A percentile compares a stretch with the other conserved stretches of the same genome.
phyloP scores from a whole-genome alignment of 306 rosid genomes.

The Nissolia schottii region DNA sequence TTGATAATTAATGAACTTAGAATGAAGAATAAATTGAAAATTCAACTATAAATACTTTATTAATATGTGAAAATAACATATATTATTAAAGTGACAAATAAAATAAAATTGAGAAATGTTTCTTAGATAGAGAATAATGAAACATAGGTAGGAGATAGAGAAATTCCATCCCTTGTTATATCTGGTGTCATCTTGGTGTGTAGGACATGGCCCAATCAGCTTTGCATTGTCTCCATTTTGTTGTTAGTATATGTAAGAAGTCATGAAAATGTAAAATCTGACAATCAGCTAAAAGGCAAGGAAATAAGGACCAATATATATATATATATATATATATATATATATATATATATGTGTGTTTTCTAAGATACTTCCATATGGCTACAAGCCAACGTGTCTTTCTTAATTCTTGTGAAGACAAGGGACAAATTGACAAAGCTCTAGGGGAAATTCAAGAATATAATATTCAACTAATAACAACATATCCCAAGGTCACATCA shows the following conservation, averaged over 20 bases:
- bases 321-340: too few species aligned
- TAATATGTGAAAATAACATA: too few species aligned
- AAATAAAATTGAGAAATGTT: too few species aligned
- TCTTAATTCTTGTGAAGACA: constrained; percentile 11
- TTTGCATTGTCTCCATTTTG: constrained; percentile 6
- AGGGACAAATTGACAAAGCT: constrained; percentile 25
- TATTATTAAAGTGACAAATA: too few species aligned
- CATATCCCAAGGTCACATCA: constrained; percentile 30
- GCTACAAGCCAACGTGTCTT: background rate
- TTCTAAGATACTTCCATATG: background rate
- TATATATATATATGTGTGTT: too few species aligned
- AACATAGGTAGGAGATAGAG: background rate
- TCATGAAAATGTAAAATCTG: background rate
- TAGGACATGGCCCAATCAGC: background rate
- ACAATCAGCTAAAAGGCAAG: background rate
- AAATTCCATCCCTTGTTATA: background rate
- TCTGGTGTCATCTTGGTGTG: background rate
- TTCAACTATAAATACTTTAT: too few species aligned
- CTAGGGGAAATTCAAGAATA: constrained; percentile 19
- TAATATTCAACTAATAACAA: constrained; percentile 12
- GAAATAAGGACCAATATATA: background rate
- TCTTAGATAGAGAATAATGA: too few species aligned
- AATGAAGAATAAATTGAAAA: too few species aligned
- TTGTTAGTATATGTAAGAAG: background rate
- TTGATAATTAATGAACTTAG: too few species aligned